Base-by-base conservation (phyloP, 2,329 filamentous ascomycete genomes). In the Calonectria henricotiae region DNA sequence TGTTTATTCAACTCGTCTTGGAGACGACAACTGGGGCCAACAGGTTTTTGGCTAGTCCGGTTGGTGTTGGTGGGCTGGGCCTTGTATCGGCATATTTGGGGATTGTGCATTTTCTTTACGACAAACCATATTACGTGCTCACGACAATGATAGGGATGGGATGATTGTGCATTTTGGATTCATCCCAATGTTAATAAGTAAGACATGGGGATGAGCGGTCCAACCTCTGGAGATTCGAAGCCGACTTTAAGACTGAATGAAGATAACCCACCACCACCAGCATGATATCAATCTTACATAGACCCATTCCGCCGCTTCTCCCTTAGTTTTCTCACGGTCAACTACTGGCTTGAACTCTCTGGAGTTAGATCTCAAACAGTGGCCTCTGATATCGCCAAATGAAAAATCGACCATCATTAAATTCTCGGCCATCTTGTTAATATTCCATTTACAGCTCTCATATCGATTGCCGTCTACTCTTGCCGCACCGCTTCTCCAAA, bases 371-470 rank as follows among this genome's bases (percentile, higher is more conserved):
- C 5, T 37, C 35, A 37, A 37, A 37, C 11, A 37, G 11, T 37
- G 12, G 12, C 35, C 8, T 37, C 35, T 13, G 8, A 6, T 13
- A 9, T 37, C 35, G 9, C 35, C 12, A 37, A 13, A 37, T 9
- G 35, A 13, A 11, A 37, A 37, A 37, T 37, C 5, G 35, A 5
- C 23, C 32, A 41, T 25, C n/a, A n/a, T 39, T 5, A 12, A 20
- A 5, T 20, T 37, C 13, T 30, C 23, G 25, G 35, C 13, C 65
- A 3, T 78, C 81, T 41, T 82, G 77, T 88, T 88, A 90, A 1
- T 83, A 82, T 66, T 85, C 82, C 46, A 75, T 82, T 3, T 89
- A 81, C 23, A 83, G 77, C 74, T 88, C 89, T 90, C 75, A 30
- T 90, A 90, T 65, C 87, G 80, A 54, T 80, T 77, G 30, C 79